Conservation (phyloP, 1,284 basidiomycete genomes). For the Xerocomus subilludens region DNA sequence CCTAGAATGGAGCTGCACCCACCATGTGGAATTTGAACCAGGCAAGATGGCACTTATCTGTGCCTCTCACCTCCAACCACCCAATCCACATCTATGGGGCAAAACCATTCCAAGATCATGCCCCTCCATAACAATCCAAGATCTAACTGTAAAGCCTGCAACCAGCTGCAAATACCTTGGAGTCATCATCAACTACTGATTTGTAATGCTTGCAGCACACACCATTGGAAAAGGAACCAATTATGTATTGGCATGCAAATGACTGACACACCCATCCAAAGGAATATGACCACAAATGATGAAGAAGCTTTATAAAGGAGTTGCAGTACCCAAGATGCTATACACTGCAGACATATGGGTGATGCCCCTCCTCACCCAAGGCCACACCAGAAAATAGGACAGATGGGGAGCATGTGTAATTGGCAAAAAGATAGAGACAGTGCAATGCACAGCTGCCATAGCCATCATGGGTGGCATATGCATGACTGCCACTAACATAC, state of each 20-base stretch:
- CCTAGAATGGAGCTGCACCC: background rate
- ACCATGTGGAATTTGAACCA: background rate
- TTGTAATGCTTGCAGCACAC: background rate
- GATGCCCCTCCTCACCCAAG: background rate
- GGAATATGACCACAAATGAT: background rate
- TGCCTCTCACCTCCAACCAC: background rate
- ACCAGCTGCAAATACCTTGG: conserved; percentile 15
- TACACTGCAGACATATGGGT: conserved; percentile 51
- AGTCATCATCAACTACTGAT: conserved; percentile 15
- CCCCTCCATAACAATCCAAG: background rate
- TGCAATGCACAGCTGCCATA: conserved; percentile 46
- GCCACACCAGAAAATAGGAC: too few relatives aligned
- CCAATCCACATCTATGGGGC: background rate
- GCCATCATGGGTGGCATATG: conserved; percentile 14
- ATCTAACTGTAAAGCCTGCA: background rate
- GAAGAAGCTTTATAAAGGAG: conserved; percentile 40
- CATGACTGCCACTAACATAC: background rate
- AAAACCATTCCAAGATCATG: background rate
- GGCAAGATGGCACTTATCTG: background rate
- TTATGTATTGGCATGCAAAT: background rate
- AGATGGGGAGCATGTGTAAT: too few relatives aligned
- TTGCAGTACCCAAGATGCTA: conserved; percentile 45
- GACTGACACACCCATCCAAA: background rate
- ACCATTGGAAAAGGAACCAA: conserved; percentile 15
- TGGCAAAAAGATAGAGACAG: conserved; percentile 39